Evolutionary conservation across 1,139 yeast genomes (phyloP).

Genomic region (Nakaseomyces kungkrabaensis): DNA sequence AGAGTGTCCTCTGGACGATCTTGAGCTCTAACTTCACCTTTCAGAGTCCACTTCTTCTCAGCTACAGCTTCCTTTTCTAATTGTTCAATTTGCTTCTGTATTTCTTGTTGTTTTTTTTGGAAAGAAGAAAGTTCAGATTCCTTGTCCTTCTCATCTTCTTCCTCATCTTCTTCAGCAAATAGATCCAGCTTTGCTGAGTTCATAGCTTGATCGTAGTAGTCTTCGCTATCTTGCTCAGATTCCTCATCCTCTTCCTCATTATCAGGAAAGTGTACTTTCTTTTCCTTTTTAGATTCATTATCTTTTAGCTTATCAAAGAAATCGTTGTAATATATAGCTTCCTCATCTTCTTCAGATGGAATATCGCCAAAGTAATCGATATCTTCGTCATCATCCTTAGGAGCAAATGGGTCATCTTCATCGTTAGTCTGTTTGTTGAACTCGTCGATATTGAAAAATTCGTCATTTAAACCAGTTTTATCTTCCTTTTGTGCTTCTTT

Average conservation of each 20-base stretch:
- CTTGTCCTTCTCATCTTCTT: constrained; percentile 32
- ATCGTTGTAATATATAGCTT: constrained; percentile 63
- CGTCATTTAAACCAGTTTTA: constrained; percentile 65
- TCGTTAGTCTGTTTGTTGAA: constrained; percentile 75
- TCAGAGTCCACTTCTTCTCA: constrained; percentile 87
- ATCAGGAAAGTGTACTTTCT: constrained; percentile 7
- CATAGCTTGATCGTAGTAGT: constrained; percentile 48
- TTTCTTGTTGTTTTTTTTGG: constrained; percentile 71
- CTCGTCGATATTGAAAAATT: constrained; percentile 74
- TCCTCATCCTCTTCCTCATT: constrained; percentile 31
- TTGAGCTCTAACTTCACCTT: constrained; percentile 78
- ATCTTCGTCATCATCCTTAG: constrained; percentile 41
- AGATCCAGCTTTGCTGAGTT: constrained; percentile 54
- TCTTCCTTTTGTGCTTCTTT: constrained; percentile 18
- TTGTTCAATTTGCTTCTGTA: constrained; percentile 66
- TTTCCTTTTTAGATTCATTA: constrained; percentile 8
- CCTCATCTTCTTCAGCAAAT: constrained; percentile 40
- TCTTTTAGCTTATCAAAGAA: constrained; percentile 50
- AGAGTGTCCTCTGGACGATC: constrained; percentile 81
- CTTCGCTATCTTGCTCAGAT: constrained; percentile 27
- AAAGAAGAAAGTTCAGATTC: constrained; percentile 54
- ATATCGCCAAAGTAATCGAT: constrained; percentile 59
- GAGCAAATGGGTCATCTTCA: constrained; percentile 43
- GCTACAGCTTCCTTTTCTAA: constrained; percentile 83
- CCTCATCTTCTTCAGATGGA: constrained; percentile 53